Percentiles rank a stretch among this genome's conserved stretches.
phyloP scores from a whole-genome alignment of 2,329 filamentous ascomycete species.

The Xylariaceae sp. region DNA sequence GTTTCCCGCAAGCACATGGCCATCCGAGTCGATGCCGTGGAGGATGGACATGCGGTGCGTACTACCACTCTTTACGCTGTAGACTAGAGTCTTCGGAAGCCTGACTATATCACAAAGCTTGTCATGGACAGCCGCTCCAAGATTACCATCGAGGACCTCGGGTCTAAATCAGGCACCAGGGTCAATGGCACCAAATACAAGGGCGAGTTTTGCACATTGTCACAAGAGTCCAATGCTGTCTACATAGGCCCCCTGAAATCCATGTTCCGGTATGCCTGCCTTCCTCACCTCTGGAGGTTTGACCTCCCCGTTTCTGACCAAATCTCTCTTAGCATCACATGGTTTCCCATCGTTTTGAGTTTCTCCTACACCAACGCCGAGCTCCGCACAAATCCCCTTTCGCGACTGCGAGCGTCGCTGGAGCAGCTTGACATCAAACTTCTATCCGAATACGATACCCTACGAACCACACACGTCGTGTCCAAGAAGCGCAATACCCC shows the following conservation, averaged over 20 bases:
- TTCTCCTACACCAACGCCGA: slow-evolving; percentile 75
- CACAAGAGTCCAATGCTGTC: slow-evolving; percentile 59
- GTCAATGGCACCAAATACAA: slow-evolving; percentile 72
- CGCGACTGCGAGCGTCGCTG: slow-evolving; percentile 60
- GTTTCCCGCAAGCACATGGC: slow-evolving; percentile 88
- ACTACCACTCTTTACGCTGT: not conserved
- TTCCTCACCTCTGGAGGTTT: not conserved
- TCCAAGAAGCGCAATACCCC: slow-evolving; percentile 87
- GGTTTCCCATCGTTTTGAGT: slow-evolving; percentile 77
- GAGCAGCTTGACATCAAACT: slow-evolving; percentile 90
- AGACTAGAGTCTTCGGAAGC: too few species aligned
- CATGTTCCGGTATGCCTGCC: slow-evolving; percentile 51
- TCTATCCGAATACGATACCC: slow-evolving; percentile 66
- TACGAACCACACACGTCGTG: slow-evolving; percentile 80
- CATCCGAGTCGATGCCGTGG: slow-evolving; percentile 66
- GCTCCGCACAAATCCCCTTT: slow-evolving; percentile 63
- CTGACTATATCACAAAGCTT: too few species aligned
- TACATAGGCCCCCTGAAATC: slow-evolving; percentile 69
- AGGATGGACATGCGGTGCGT: slow-evolving; percentile 64
- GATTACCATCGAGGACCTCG: slow-evolving; percentile 72
- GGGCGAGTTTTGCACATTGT: slow-evolving; percentile 57
- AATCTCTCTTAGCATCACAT: slow-evolving; percentile 59
- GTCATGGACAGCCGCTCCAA: slow-evolving; percentile 64
- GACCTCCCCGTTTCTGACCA: slow-evolving; percentile 2
- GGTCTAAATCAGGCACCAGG: slow-evolving; percentile 80